These are phyloP conservation scores for Ogataea populi-albae DNA, from an alignment of 805 yeast genomes.

Conservation along the genomic window DNA sequence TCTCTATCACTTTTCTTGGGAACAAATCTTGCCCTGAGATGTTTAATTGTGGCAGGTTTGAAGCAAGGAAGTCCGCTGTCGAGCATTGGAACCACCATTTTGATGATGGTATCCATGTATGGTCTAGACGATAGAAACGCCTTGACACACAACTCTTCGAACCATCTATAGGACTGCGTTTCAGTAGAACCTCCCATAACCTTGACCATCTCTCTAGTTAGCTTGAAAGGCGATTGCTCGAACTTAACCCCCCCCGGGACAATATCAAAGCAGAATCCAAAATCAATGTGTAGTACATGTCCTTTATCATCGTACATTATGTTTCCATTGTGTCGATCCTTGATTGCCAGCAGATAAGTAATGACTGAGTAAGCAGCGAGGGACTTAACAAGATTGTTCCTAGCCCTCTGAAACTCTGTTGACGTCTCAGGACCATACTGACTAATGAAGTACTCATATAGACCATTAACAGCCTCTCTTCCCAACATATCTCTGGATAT, in stretches of 20 bases:
- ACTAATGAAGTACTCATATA: constrained; percentile 85
- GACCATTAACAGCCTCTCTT: constrained; percentile 96
- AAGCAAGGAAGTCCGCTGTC: constrained; percentile 96
- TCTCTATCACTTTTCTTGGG: constrained; percentile 79
- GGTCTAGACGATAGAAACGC: constrained; percentile 89
- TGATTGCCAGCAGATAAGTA: constrained; percentile 86
- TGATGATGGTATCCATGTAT: constrained; percentile 78
- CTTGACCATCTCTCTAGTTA: constrained; percentile 92
- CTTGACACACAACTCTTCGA: constrained; percentile 91
- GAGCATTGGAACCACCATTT: constrained; percentile 88
- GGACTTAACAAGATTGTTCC: constrained; percentile 90
- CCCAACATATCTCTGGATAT: constrained; percentile 98
- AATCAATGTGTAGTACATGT: constrained; percentile 92
- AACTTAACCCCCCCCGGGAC: constrained; percentile 98
- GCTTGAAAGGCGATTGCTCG: constrained; percentile 96
- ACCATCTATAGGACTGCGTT: constrained; percentile 89
- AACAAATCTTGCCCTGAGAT: constrained; percentile 73
- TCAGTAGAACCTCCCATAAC: constrained; percentile 89
- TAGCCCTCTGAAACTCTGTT: constrained; percentile 83
- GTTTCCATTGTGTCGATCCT: constrained; percentile 98
- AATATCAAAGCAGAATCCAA: constrained; percentile 97
- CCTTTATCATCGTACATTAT: constrained; percentile 96
- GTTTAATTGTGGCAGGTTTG: constrained; percentile 81
- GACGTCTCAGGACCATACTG: constrained; percentile 95
- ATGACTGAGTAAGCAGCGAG: constrained; percentile 93